phyloP scores from a whole-genome alignment of 805 yeast species.

The Sugiyamaella valdiviana region DNA sequence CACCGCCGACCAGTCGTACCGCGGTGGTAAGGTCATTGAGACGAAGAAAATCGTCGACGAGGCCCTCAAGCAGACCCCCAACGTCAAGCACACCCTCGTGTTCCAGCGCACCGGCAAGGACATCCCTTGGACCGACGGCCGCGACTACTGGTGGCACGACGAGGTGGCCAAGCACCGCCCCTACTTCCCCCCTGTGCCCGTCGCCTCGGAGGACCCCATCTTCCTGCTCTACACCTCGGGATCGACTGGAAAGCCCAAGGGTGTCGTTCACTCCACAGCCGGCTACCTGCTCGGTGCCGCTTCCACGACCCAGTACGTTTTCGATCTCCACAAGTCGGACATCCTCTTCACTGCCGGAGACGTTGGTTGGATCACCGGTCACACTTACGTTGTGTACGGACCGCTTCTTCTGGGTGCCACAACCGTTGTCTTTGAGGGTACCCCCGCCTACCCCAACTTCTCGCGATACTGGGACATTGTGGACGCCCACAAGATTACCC shows the following conservation, averaged over 20 bases:
- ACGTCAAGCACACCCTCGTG: conserved; percentile 75
- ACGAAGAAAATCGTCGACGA: conserved; percentile 95
- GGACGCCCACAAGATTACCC: conserved; percentile 78
- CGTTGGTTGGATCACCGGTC: conserved; percentile 99
- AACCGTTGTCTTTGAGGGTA: conserved; percentile 90
- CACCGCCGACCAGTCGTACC: conserved; percentile 90
- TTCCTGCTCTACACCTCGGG: conserved; percentile 95
- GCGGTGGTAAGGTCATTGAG: conserved; percentile 90
- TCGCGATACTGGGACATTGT: conserved; percentile 95
- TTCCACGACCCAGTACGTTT: conserved; percentile 83
- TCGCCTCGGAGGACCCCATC: conserved; percentile 87
- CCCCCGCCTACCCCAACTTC: conserved; percentile 93
- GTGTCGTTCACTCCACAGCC: conserved; percentile 91
- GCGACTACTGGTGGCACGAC: conserved; percentile 96
- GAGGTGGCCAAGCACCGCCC: conserved; percentile 73
- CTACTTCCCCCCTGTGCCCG: conserved; percentile 82
- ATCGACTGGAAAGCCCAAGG: conserved; percentile 97
- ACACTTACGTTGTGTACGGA: conserved; percentile 90
- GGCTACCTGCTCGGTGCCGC: conserved; percentile 93
- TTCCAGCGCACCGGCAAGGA: conserved; percentile 73
- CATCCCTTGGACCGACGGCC: conserved; percentile 64
- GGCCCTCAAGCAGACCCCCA: conserved; percentile 66
- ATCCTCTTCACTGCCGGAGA: conserved; percentile 94
- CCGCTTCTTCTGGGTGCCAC: conserved; percentile 85
- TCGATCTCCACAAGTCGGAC: conserved; percentile 85